A percentile compares a stretch with the other conserved stretches of the same genome.
phyloP scores from a whole-genome alignment of 2,329 filamentous ascomycete genomes.

The Diaporthe sp. region DNA sequence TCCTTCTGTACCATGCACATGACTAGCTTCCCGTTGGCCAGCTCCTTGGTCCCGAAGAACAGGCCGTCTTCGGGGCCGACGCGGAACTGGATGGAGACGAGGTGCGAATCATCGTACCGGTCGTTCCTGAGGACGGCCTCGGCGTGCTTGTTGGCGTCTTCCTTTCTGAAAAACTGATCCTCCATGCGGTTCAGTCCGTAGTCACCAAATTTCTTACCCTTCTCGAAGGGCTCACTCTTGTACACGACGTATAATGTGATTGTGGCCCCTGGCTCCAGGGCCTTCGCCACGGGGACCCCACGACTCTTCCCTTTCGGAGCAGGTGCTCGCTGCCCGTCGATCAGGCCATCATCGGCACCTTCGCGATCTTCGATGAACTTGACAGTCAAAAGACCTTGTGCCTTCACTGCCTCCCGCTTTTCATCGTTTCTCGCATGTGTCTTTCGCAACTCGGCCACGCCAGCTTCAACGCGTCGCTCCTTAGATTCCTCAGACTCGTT shows the following conservation, averaged over 20 bases:
- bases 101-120: neutral
- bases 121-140: conserved; percentile 25
- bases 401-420: conserved; percentile 1
- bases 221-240: conserved; percentile 21
- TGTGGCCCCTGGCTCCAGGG: conserved; percentile 18
- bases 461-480: neutral
- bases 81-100: conserved; percentile 17
- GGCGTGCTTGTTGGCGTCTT: conserved; percentile 36
- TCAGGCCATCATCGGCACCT: neutral
- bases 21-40: conserved; percentile 27
- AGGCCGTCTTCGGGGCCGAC: conserved; percentile 22
- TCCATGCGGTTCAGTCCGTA: conserved; percentile 8
- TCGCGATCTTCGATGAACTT: conserved; percentile 2
- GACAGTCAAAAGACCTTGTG: neutral
- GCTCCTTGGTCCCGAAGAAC: conserved; percentile 20
- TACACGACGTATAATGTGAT: conserved; percentile 31
- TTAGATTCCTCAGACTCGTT: conserved; percentile 13
- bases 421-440: conserved; percentile 4
- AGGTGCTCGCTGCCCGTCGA: neutral
- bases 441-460: neutral
- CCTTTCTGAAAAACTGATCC: conserved; percentile 22
- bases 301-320: neutral
- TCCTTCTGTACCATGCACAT: conserved; percentile 28
- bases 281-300: conserved; percentile 20
- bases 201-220: neutral